phyloP scores from a whole-genome alignment of 2,329 filamentous ascomycete species.

The Pseudopithomyces chartarum region DNA sequence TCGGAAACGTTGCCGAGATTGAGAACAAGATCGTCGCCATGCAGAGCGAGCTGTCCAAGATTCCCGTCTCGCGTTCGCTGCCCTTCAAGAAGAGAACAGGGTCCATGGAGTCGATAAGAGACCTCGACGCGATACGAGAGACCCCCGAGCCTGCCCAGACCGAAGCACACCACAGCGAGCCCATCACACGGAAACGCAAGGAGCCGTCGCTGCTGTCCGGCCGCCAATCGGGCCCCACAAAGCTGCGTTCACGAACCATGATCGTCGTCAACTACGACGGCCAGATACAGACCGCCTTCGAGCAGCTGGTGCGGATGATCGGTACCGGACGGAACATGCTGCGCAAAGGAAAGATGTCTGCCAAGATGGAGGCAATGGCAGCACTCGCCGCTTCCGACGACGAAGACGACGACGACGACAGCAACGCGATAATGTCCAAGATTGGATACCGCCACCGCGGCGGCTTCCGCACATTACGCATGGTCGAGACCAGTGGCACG shows the following conservation, averaged over 20 bases:
- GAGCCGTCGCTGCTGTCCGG: constrained; percentile 49
- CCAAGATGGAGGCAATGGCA: constrained; percentile 63
- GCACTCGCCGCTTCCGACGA: constrained; percentile 36
- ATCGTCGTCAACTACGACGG: constrained; percentile 93
- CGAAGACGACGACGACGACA: constrained; percentile 29
- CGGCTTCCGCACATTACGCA: constrained; percentile 26
- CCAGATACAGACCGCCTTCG: constrained; percentile 81
- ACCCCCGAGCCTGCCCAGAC: constrained; percentile 17
- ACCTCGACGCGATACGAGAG: constrained; percentile 30
- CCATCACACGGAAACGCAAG: constrained; percentile 48
- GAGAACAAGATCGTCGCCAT: constrained; percentile 40
- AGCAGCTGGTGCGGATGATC: constrained; percentile 80
- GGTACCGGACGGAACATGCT: constrained; percentile 81
- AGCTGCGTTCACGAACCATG: constrained; percentile 73
- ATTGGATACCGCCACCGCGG: constrained; percentile 42
- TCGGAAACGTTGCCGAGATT: constrained; percentile 36
- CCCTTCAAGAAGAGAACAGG: constrained; percentile 37
- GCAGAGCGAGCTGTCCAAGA: constrained; percentile 39
- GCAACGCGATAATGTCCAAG: constrained; percentile 36
- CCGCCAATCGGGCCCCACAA: constrained; percentile 49
- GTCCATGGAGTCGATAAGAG: constrained; percentile 45
- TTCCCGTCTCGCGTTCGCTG: constrained; percentile 31
- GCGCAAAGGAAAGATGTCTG: constrained; percentile 85
- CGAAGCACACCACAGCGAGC: constrained; percentile 20
- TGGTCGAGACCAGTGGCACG: constrained; percentile 15